Evolutionary conservation across 768 basidiomycete genomes (phyloP).

Genomic region (Collybia sordida): DNA sequence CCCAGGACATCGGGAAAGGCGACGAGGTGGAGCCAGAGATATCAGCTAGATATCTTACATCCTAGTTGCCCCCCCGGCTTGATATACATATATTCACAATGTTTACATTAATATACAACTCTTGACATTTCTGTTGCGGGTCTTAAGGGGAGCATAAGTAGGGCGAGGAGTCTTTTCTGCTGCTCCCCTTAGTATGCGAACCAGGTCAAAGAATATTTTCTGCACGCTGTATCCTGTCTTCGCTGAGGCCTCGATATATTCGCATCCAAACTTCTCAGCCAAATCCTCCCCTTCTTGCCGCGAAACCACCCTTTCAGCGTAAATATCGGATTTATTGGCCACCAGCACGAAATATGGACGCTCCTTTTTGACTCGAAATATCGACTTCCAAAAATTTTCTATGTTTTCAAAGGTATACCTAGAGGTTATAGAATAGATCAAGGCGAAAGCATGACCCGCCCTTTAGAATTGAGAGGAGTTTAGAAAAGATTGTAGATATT

Average conservation of each 20-base stretch:
- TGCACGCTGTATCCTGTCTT: slow-evolving; percentile 4
- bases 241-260: slow-evolving; percentile 6
- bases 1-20: slow-evolving; percentile 29
- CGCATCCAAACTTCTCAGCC: slow-evolving; percentile 1
- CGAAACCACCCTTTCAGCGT: background rate
- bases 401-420: slow-evolving; percentile 1
- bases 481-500: background rate
- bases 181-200: background rate
- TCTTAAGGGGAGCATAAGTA: background rate
- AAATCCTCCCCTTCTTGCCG: slow-evolving; percentile 2
- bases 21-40: background rate
- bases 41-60: no score
- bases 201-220: slow-evolving; percentile 3
- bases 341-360: slow-evolving; percentile 4
- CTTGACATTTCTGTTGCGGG: background rate
- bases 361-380: background rate
- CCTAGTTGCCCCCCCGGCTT: no score
- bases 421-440: slow-evolving; percentile 6
- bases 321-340: slow-evolving; percentile 5
- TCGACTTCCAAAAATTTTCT: background rate
- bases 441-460: slow-evolving; percentile 1
- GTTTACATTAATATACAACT: slow-evolving; percentile 1
- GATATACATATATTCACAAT: background rate
- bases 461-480: background rate
- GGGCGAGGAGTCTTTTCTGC: background rate